Evolutionary conservation across 2,329 filamentous ascomycete species (phyloP), one percentile per base, ranked within the genome.

Genomic region (Hypoxylon sp.): DNA sequence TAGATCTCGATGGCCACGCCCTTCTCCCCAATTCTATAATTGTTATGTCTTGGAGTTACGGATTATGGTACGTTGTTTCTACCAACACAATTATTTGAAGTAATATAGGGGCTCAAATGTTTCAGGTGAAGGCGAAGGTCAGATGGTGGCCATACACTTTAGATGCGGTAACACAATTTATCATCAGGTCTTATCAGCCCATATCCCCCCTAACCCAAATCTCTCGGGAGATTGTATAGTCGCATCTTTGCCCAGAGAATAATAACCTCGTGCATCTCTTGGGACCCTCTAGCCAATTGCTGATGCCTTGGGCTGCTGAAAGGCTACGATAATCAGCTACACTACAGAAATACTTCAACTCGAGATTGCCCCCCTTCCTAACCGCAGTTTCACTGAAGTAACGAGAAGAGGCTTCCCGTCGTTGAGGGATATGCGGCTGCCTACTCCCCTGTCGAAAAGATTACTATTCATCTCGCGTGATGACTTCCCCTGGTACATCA

Each of bases 21-120:
- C 32, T 16, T 29, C 29, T 11, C 29, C 25, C 45, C 29, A 4
- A 21, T 51, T 47, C 45, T 41, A 37, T 52, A 52, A 43, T 29
- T 21, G 23, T 43, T 34, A 25, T 19, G 19, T 41, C 16, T 9
- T 47, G 14, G 11, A 53, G 29, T 3, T 9, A 25, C 34, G 5
- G 25, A 27, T 41, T 34, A 11, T 27, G 21, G n/a, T 11, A 46
- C 34, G 25, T 43, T 48, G 3, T 32, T 16, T 48, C 16, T 25
- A 56, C 53, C 41, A 47, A 58, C 41, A 27, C 19, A 12, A 34
- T 47, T 32, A 30, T 19, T 16, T 27, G 16, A 32, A 56, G 43
- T 27, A 34, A 56, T 27, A 19, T 46, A 52, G 39, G 61, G 61
- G 43, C 46, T 55, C 8, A 14, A 51, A 30, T 43, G 56, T 56